These are phyloP conservation scores for Hyphopichia homilentoma DNA, from an alignment of 805 yeast species.

Conservation along the genomic window DNA sequence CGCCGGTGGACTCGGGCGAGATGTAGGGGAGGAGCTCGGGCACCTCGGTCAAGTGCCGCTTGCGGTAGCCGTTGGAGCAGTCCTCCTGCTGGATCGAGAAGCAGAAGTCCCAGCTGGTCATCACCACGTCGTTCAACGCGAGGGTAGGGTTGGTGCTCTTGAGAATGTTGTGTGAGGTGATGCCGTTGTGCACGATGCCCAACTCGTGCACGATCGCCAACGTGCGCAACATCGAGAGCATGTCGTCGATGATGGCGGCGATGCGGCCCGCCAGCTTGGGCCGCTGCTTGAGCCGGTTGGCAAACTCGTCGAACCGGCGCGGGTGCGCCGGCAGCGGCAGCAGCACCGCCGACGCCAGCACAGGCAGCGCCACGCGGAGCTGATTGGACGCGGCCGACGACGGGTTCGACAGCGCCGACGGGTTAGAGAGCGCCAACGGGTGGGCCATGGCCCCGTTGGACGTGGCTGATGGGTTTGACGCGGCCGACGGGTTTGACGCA, in stretches of 20 bases:
- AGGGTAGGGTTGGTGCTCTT: conserved; percentile 22
- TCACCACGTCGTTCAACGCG: conserved; percentile 21
- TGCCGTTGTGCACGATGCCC: conserved; percentile 47
- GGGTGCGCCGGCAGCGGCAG: background rate
- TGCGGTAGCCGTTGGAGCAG: conserved; percentile 38
- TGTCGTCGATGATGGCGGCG: conserved; percentile 18
- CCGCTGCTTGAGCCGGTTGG: conserved; percentile 11
- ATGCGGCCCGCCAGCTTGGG: conserved; percentile 15
- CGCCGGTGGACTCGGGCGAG: conserved; percentile 49
- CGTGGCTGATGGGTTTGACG: background rate
- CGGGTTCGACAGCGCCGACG: background rate
- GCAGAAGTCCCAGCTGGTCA: conserved; percentile 48
- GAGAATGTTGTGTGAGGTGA: conserved; percentile 36
- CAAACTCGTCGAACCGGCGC: conserved; percentile 10
- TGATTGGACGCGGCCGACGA: background rate
- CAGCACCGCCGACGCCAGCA: background rate
- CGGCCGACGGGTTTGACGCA: background rate
- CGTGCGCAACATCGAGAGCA: conserved; percentile 18
- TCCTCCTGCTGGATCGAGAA: conserved; percentile 41
- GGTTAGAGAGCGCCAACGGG: background rate
- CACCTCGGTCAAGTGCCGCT: conserved; percentile 34
- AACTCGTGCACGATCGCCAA: conserved; percentile 30
- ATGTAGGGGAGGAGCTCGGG: conserved; percentile 42
- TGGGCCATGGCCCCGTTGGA: background rate
- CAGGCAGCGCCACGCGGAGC: background rate